These are phyloP conservation scores for Alliaria petiolata DNA, from an alignment of 345 rosid genomes.

Conservation along the genomic window DNA sequence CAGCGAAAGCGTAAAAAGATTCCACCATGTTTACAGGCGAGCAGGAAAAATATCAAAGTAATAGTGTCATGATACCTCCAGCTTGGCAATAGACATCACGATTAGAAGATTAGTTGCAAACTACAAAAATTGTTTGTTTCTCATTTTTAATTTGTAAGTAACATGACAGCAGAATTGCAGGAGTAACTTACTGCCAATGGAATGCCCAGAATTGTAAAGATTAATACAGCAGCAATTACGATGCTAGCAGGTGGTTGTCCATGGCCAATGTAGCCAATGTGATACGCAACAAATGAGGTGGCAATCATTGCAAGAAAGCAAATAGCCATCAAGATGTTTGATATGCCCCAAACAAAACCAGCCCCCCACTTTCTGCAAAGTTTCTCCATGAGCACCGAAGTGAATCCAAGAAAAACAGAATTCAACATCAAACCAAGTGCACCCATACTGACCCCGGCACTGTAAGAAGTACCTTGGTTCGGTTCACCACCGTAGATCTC, in stretches of 20 bases:
- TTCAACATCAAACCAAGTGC: constrained; percentile 91
- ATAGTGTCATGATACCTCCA: not conserved
- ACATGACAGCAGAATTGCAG: too few species aligned
- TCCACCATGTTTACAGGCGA: not conserved
- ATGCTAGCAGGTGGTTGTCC: constrained; percentile 68
- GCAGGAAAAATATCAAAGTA: not conserved
- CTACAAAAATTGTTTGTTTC: not conserved
- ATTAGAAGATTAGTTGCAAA: not conserved
- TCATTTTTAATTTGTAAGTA: not conserved
- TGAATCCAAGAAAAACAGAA: constrained; percentile 81
- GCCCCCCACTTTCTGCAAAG: constrained; percentile 95
- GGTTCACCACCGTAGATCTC: constrained; percentile 89
- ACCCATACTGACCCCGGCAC: constrained; percentile 85
- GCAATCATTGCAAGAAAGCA: constrained; percentile 83
- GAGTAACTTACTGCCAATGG: constrained; percentile 88
- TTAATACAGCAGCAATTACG: constrained; percentile 56
- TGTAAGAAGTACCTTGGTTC: constrained; percentile 59
- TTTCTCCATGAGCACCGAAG: constrained; percentile 92
- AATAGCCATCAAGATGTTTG: constrained; percentile 75
- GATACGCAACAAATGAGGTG: constrained; percentile 54
- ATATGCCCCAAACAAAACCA: constrained; percentile 90
- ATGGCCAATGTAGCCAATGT: constrained; percentile 51
- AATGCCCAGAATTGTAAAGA: constrained; percentile 73
- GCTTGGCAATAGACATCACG: not conserved
- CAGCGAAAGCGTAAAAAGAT: constrained; percentile 4